Percentiles rank a stretch among this genome's conserved stretches.
Conservation (phyloP, 2,329 filamentous ascomycete genomes). For the Claviceps purpurea region DNA sequence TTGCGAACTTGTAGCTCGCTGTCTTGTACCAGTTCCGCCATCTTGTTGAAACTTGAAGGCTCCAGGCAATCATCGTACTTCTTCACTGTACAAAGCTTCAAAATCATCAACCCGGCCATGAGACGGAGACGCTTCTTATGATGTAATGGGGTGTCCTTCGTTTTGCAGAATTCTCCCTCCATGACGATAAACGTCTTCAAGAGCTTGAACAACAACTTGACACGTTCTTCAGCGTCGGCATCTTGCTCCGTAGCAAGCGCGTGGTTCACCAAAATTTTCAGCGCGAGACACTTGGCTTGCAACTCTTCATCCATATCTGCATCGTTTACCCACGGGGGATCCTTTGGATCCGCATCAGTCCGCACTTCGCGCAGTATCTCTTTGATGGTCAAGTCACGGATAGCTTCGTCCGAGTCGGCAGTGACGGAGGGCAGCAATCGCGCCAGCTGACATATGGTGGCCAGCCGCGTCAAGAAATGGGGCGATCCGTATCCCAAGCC, state of each 20-base stretch:
- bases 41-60: conserved; percentile 62
- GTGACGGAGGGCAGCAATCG: conserved; percentile 61
- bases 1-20: conserved; percentile 57
- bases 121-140: conserved; percentile 75
- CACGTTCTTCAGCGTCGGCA: conserved; percentile 42
- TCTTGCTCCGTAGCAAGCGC: conserved; percentile 48
- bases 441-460: conserved; percentile 60
- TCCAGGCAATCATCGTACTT: conserved; percentile 64
- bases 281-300: conserved; percentile 66
- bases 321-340: conserved; percentile 55
- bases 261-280: conserved; percentile 78
- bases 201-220: conserved; percentile 61
- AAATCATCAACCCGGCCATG: conserved; percentile 61
- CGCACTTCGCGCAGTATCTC: conserved; percentile 61
- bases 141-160: conserved; percentile 57
- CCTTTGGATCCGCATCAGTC: conserved; percentile 40
- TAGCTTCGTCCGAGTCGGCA: conserved; percentile 59
- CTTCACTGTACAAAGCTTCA: conserved; percentile 73
- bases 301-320: conserved; percentile 65
- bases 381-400: conserved; percentile 64
- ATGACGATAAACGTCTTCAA: conserved; percentile 63
- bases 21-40: conserved; percentile 75
- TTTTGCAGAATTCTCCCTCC: conserved; percentile 69
- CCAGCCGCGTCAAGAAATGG: conserved; percentile 63
- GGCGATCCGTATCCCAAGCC: conserved; percentile 59